Percentiles rank a stretch among this genome's conserved stretches.
phyloP scores from a whole-genome alignment of 495 filamentous ascomycete species.

The Annulohypoxylon maeteangense region DNA sequence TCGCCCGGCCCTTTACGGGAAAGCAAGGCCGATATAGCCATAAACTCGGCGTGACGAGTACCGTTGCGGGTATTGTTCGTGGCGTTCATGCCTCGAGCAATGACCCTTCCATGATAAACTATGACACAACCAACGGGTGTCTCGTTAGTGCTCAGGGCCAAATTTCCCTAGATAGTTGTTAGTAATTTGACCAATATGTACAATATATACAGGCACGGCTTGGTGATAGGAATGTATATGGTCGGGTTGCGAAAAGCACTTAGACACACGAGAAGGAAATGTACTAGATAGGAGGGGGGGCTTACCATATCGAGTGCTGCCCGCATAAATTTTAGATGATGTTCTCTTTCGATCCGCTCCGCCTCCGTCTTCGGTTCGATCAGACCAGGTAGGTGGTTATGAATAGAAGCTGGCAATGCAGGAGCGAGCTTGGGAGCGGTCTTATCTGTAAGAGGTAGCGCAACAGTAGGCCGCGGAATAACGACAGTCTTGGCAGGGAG shows the following conservation, averaged over 20 bases:
- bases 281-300: neutral
- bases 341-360: slow-evolving; percentile 38
- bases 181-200: slow-evolving; percentile 17
- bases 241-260: neutral
- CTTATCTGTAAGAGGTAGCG: slow-evolving; percentile 27
- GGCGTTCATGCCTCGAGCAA: slow-evolving; percentile 92
- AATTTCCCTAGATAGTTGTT: slow-evolving; percentile 68
- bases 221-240: neutral
- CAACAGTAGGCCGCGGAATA: slow-evolving; percentile 29
- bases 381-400: slow-evolving; percentile 34
- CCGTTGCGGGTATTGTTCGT: slow-evolving; percentile 89
- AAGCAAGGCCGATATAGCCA: slow-evolving; percentile 75
- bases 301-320: slow-evolving; percentile 75
- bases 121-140: slow-evolving; percentile 97
- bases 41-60: slow-evolving; percentile 92
- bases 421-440: slow-evolving; percentile 2
- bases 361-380: slow-evolving; percentile 46
- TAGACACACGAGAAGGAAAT: neutral
- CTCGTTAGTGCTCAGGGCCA: slow-evolving; percentile 83
- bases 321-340: slow-evolving; percentile 72
- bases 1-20: slow-evolving; percentile 35
- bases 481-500: slow-evolving; percentile 16
- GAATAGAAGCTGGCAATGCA: neutral
- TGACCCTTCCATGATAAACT: slow-evolving; percentile 75
- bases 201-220: neutral